Percentiles rank a stretch among this genome's conserved stretches.
Conservation (phyloP, 495 filamentous ascomycete genomes). For the Amniculicola lignicola region DNA sequence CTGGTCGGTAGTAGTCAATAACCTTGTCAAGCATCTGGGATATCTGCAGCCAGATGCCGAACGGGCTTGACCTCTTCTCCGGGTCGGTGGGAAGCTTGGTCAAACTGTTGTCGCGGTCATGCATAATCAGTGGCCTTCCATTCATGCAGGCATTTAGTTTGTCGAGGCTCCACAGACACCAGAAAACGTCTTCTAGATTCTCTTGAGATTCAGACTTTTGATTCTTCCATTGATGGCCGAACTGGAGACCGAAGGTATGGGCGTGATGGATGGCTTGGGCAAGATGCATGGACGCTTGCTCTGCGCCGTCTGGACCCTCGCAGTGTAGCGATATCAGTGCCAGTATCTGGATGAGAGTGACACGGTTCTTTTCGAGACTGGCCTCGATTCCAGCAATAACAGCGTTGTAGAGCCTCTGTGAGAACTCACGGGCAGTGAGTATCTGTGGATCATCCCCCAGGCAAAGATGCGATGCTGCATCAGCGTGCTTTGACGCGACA, state of each 20-base stretch:
- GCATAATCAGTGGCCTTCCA: constrained; percentile 62
- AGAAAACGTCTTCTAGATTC: constrained; percentile 56
- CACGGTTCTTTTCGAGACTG: constrained; percentile 36
- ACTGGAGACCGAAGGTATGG: constrained; percentile 64
- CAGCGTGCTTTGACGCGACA: constrained; percentile 39
- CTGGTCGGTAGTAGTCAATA: constrained; percentile 65
- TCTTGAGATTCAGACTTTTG: constrained; percentile 35
- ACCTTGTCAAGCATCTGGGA: constrained; percentile 59
- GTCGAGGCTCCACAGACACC: constrained; percentile 66
- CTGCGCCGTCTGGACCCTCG: constrained; percentile 45
- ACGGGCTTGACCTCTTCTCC: constrained; percentile 42
- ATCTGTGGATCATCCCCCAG: constrained; percentile 24
- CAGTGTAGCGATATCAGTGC: constrained; percentile 49
- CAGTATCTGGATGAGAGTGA: constrained; percentile 42
- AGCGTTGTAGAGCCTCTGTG: constrained; percentile 35
- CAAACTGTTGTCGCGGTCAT: constrained; percentile 60
- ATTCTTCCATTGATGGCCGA: constrained; percentile 45
- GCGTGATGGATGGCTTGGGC: constrained; percentile 53
- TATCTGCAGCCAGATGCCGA: constrained; percentile 53
- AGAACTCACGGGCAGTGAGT: constrained; percentile 39
- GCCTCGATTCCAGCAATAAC: constrained; percentile 37
- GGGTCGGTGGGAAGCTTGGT: constrained; percentile 27
- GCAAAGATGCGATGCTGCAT: constrained; percentile 33
- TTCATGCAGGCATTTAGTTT: constrained; percentile 61
- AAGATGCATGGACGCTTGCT: constrained; percentile 44